phyloP scores from a whole-genome alignment of 495 filamentous ascomycete species.

The Penicillium turbatum region DNA sequence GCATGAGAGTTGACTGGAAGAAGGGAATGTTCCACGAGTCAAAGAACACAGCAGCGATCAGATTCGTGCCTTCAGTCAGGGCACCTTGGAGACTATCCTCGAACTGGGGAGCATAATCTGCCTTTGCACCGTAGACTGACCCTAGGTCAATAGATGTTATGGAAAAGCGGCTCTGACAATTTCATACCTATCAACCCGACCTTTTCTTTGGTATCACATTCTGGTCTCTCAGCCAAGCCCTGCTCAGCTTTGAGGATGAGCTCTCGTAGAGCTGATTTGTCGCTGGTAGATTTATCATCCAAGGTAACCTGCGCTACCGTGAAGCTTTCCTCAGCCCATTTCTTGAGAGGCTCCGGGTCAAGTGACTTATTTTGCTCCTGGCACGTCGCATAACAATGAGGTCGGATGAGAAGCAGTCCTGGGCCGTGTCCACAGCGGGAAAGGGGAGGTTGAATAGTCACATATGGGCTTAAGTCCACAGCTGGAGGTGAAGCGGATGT shows the following conservation, averaged over 20 bases:
- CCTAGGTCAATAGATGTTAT: not conserved
- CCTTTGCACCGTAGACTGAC: conserved; percentile 26
- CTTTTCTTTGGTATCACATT: conserved; percentile 17
- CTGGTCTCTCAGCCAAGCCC: conserved; percentile 9
- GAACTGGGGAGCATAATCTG: conserved; percentile 25
- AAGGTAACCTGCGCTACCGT: conserved; percentile 27
- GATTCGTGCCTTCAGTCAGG: not conserved
- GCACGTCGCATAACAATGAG: conserved; percentile 17
- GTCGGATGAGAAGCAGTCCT: conserved; percentile 46
- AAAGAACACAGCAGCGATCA: conserved; percentile 19
- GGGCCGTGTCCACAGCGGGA: conserved; percentile 54
- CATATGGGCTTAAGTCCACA: conserved; percentile 5
- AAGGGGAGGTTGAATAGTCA: conserved; percentile 48
- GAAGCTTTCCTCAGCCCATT: conserved; percentile 43
- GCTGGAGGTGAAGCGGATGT: conserved; percentile 6
- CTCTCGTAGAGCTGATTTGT: conserved; percentile 1
- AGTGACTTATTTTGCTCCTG: conserved; percentile 23
- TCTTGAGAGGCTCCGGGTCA: conserved; percentile 32
- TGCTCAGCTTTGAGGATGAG: conserved; percentile 14
- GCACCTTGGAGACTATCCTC: conserved; percentile 6
- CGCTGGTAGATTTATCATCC: conserved; percentile 9
- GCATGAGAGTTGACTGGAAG: conserved; percentile 10
- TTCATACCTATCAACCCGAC: conserved; percentile 23
- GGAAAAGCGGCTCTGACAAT: not conserved
- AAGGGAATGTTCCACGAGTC: conserved; percentile 11